These are phyloP conservation scores for Acorus gramineus DNA, from an alignment of 106 monocot species.

Conservation along the genomic window DNA sequence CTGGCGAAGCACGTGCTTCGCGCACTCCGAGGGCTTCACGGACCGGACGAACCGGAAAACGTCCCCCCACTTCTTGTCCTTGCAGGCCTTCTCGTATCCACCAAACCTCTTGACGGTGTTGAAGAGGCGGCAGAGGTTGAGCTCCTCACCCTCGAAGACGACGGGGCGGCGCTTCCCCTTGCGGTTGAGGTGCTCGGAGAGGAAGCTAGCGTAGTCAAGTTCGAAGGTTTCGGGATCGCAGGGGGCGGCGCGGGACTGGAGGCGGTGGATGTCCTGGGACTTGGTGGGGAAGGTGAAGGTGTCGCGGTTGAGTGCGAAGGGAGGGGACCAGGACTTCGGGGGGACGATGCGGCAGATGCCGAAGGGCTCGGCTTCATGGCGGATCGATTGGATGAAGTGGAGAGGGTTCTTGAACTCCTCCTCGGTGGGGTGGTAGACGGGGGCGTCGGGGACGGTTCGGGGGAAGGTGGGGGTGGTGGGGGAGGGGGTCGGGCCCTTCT, in stretches of 20 bases:
- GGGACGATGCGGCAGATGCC: conserved; percentile 80
- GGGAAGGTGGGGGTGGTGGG: not conserved
- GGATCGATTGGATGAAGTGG: conserved; percentile 46
- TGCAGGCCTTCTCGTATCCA: conserved; percentile 45
- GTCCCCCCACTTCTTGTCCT: conserved; percentile 57
- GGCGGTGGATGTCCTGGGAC: conserved; percentile 54
- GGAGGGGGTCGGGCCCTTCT: conserved; percentile 16
- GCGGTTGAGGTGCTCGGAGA: conserved; percentile 20
- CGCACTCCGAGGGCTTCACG: conserved; percentile 40
- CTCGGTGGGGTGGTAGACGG: conserved; percentile 45
- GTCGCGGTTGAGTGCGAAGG: conserved; percentile 30
- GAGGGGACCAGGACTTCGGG: conserved; percentile 59
- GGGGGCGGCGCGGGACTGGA: conserved; percentile 55
- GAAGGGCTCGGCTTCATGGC: conserved; percentile 55
- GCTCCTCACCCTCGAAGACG: conserved; percentile 38
- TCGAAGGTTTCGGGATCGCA: conserved; percentile 58
- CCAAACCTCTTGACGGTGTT: conserved; percentile 61
- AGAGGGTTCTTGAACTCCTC: conserved; percentile 60
- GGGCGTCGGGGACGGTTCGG: conserved; percentile 29
- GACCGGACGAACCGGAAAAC: conserved; percentile 31
- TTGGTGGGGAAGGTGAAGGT: conserved; percentile 61
- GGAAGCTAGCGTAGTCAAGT: conserved; percentile 51
- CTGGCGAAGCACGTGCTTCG: conserved; percentile 68
- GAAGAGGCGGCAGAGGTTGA: conserved; percentile 61
- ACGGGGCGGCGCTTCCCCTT: conserved; percentile 14